These are phyloP conservation scores for Gastrolobium villosum DNA, from an alignment of 306 rosid genomes.

Conservation along the genomic window DNA sequence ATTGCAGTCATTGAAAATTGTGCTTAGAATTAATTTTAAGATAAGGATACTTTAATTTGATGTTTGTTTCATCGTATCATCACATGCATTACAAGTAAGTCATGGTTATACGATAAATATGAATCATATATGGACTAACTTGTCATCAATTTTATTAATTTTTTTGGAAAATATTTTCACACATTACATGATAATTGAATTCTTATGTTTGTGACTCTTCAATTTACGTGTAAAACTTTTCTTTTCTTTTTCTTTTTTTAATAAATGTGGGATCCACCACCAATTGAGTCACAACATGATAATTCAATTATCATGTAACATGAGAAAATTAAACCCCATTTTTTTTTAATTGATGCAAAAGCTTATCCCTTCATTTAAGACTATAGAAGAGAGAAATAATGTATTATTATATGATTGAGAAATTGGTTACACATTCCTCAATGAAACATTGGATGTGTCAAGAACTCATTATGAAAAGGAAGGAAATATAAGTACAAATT, in stretches of 20 bases:
- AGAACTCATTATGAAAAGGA: not conserved
- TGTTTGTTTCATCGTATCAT: not conserved
- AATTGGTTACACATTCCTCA: not conserved
- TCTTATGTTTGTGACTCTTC: no score
- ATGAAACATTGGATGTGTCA: not conserved
- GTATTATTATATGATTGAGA: not conserved
- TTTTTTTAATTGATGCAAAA: not conserved
- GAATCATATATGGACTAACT: not conserved
- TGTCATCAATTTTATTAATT: not conserved
- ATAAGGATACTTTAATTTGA: no score
- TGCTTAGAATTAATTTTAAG: no score
- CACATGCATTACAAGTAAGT: not conserved
- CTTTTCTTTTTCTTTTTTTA: no score
- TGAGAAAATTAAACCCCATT: no score
- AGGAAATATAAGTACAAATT: not conserved
- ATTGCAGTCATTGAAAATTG: not conserved
- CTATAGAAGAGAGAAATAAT: not conserved
- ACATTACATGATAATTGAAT: no score
- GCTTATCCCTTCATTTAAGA: constrained; percentile 13
- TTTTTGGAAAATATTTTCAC: no score
- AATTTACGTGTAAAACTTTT: no score
- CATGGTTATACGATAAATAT: not conserved
- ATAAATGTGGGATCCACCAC: no score
- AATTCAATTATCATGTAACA: no score
- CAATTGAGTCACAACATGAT: no score